A percentile compares a stretch with the other conserved stretches of the same genome.
Evolutionary conservation across 352 stramenopile genomes (phyloP).

Genomic region (Pythium sukuiense): DNA sequence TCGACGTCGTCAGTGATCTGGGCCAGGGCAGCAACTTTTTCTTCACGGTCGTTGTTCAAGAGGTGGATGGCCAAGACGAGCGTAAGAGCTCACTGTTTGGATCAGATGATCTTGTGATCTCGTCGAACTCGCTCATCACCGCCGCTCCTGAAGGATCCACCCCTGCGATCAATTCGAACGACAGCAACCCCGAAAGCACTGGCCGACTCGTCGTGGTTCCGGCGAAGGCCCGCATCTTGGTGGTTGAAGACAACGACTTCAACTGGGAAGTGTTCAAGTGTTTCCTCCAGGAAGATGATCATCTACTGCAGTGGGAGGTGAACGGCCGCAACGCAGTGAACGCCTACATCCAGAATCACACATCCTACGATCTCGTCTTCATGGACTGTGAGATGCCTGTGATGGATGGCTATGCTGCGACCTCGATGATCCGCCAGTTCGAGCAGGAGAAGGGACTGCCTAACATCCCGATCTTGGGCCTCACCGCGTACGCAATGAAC

Average conservation of each 20-base stretch:
- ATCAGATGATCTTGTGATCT: constrained; percentile 50
- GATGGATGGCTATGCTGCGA: constrained; percentile 83
- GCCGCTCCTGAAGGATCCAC: constrained; percentile 19
- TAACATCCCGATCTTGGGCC: constrained; percentile 76
- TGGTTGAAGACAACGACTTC: constrained; percentile 90
- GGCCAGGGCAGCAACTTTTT: constrained; percentile 80
- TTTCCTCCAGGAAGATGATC: constrained; percentile 80
- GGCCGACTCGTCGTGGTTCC: constrained; percentile 38
- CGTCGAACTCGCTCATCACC: constrained; percentile 22
- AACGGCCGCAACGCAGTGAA: constrained; percentile 71
- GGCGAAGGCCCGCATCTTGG: constrained; percentile 71
- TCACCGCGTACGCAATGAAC: constrained; percentile 89
- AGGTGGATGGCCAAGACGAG: constrained; percentile 51
- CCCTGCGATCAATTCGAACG: constrained; percentile 43
- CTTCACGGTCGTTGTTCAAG: constrained; percentile 70
- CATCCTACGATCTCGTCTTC: constrained; percentile 77
- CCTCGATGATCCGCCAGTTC: constrained; percentile 67
- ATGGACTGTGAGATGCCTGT: constrained; percentile 90
- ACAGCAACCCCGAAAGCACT: constrained; percentile 38
- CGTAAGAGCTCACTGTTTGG: constrained; percentile 45
- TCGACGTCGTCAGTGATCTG: constrained; percentile 78
- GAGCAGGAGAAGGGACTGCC: constrained; percentile 63
- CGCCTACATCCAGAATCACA: constrained; percentile 74
- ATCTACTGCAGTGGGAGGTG: constrained; percentile 79
- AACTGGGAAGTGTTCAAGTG: constrained; percentile 91